These are phyloP conservation scores for Candida boleticola DNA, from an alignment of 805 yeast species.

Conservation along the genomic window DNA sequence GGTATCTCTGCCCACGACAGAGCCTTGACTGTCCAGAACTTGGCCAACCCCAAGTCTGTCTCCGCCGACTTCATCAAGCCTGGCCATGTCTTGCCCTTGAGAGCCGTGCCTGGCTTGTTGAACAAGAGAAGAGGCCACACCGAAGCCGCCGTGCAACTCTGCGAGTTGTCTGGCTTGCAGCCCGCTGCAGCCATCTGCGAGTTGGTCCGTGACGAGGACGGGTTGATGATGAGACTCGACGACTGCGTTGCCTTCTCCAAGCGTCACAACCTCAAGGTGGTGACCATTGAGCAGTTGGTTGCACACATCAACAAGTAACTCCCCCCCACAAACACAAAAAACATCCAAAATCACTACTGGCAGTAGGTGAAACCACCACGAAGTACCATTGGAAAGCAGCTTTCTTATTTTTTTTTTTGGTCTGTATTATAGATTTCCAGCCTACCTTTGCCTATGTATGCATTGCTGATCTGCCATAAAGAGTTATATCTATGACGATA, in stretches of 20 bases:
- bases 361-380: too few species aligned
- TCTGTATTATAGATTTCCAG: too few species aligned
- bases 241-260: conserved; percentile 76
- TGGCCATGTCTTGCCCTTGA: conserved; percentile 89
- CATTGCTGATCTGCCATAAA: too few species aligned
- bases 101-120: conserved; percentile 87
- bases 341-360: too few species aligned
- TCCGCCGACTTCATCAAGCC: conserved; percentile 80
- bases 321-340: too few species aligned
- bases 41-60: conserved; percentile 59
- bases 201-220: conserved; percentile 88
- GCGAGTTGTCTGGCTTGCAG: conserved; percentile 68
- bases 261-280: conserved; percentile 60
- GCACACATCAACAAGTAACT: conserved; percentile 43
- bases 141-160: conserved; percentile 91
- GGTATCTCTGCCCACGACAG: conserved; percentile 96
- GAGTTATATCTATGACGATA: too few species aligned
- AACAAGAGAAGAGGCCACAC: conserved; percentile 89
- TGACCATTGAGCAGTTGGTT: conserved; percentile 75
- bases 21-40: conserved; percentile 70
- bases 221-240: conserved; percentile 89
- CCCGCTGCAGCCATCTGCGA: conserved; percentile 95
- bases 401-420: too few species aligned
- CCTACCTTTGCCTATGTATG: too few species aligned
- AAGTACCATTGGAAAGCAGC: too few species aligned